Base-by-base conservation (phyloP, 441 rosid species). In the Lepidium campestre region DNA sequence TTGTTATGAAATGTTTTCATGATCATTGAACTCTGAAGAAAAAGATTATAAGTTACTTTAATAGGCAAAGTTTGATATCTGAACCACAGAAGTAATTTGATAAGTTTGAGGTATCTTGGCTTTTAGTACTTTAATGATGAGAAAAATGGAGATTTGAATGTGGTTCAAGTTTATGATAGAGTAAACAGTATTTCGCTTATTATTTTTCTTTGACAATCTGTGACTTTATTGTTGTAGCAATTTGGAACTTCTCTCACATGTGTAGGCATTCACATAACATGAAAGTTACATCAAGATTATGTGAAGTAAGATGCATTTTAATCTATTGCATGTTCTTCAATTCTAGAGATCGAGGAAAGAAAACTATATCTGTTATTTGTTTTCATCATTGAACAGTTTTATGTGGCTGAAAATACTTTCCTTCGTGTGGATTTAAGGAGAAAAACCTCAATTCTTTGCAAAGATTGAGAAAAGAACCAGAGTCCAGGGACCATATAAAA, bases 401-500 rank as follows among this genome's bases (percentile, higher is more conserved):
- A 0, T 6, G 1, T 45, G 63, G 19, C 58, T 48, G 35, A 20
- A 2, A 37, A 37, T 68, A 18, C 29, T 48, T 40, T 39, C 10
- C 53, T 29, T 34, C 20, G 20, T 41, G 49, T 37, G 2, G 23
- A 17, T 29, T 17, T 49, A 32, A 57, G 37, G 34, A 18, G 45
- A 27, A 53, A 64, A 39, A 19, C 31, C 11, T 57, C 8, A 1
- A 39, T 48, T 48, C 7, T 17, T 41, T 64, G 60, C 10, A 29
- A 65, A 65, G 41, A 42, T 14, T 50, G 50, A 50, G 56, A 52
- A 55, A 64, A 62, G 71, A 65, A 65, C 34, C 59, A 65, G 61
- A 52, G 62, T 42, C 55, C 20, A 65, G 31, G 76, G 76, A 72
- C 71, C 71, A 57, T 32, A 34, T 50, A 40, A 57, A 41, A 71